phyloP scores from a whole-genome alignment of 345 rosid genomes.

The Linum lewisii region DNA sequence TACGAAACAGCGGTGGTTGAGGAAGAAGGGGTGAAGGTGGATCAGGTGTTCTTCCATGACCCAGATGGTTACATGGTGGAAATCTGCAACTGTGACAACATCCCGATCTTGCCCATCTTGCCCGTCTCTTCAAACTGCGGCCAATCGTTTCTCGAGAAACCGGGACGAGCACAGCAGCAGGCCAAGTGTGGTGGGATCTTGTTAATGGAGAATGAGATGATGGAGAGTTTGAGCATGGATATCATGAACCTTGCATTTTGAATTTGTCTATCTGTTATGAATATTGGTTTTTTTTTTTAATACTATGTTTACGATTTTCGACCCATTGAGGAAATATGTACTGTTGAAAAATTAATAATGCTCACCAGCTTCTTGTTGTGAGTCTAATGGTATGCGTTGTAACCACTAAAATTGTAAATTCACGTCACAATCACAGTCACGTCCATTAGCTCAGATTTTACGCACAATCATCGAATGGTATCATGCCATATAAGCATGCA shows the following conservation, averaged over 20 bases:
- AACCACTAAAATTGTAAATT: too few relatives aligned
- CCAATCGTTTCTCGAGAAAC: conserved; percentile 3
- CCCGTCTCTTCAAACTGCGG: conserved; percentile 25
- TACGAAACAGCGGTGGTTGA: conserved; percentile 42
- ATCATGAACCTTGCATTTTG: conserved; percentile 43
- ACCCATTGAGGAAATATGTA: too few relatives aligned
- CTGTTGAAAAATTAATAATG: too few relatives aligned
- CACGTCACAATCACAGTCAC: too few relatives aligned
- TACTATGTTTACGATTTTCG: too few relatives aligned
- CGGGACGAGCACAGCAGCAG: conserved; percentile 27
- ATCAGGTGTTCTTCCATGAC: conserved; percentile 55
- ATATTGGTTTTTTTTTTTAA: too few relatives aligned
- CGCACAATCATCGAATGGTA: too few relatives aligned
- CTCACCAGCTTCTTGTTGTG: too few relatives aligned
- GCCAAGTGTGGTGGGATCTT: conserved; percentile 17
- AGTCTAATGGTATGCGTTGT: too few relatives aligned
- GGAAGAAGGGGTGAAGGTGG: conserved; percentile 36
- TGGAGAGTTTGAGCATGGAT: conserved; percentile 56
- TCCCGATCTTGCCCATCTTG: conserved; percentile 35
- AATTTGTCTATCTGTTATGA: neutral
- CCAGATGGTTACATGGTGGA: conserved; percentile 63
- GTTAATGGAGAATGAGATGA: conserved; percentile 42
- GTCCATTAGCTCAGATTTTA: too few relatives aligned
- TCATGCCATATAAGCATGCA: too few relatives aligned
- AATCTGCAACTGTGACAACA: conserved; percentile 47